Evolutionary conservation across 331 rosid genomes (phyloP).

Genomic region (Acacia pycnantha): DNA sequence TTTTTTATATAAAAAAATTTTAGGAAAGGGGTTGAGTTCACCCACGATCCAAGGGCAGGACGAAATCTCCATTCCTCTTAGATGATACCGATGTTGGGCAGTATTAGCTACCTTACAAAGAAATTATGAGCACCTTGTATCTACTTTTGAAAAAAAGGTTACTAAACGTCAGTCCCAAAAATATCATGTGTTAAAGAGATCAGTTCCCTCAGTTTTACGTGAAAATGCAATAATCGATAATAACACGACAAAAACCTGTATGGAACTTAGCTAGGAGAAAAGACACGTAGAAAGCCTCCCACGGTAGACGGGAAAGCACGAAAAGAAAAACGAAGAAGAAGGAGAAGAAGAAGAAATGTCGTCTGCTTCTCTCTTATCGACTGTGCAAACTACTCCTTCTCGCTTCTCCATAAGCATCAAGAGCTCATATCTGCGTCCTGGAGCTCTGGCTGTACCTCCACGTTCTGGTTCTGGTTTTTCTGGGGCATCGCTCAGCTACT

Average conservation of each 20-base stretch:
- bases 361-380: slow-evolving; percentile 7
- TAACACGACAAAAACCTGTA: neutral
- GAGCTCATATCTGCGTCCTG: neutral
- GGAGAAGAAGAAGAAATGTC: slow-evolving; percentile 18
- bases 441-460: neutral
- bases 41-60: too few relatives aligned
- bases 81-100: too few relatives aligned
- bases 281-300: neutral
- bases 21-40: too few relatives aligned
- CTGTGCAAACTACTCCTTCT: slow-evolving; percentile 9
- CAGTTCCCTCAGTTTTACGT: neutral
- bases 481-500: neutral
- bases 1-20: too few relatives aligned
- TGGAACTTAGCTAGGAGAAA: neutral
- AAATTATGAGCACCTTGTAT: too few relatives aligned
- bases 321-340: neutral
- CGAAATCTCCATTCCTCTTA: too few relatives aligned
- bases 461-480: slow-evolving; percentile 8
- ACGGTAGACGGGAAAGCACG: neutral
- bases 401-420: neutral
- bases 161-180: too few relatives aligned
- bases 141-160: too few relatives aligned
- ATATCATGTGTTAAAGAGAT: too few relatives aligned
- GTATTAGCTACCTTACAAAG: too few relatives aligned
- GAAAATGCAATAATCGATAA: neutral